Evolutionary conservation across 768 basidiomycete species (phyloP), one percentile per base, ranked within the genome.

Genomic region (Hypsizygus marmoreus): DNA sequence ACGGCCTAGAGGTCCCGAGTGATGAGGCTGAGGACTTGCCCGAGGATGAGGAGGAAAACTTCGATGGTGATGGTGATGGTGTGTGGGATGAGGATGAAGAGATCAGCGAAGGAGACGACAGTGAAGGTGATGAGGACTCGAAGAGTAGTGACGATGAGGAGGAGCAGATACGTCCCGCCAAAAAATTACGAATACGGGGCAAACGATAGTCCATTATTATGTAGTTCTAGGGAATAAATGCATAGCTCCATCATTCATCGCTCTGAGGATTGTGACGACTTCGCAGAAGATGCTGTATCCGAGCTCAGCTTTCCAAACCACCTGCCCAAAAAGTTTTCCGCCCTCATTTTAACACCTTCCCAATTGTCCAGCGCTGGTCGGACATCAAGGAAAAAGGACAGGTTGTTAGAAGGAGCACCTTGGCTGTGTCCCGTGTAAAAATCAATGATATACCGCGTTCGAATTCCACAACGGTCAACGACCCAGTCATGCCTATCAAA

Each of bases 401-500:
- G 67, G 45, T 80, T 77, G 47, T 71, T 74, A 17, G 73, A 65
- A 1, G 72, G 58, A 9, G 79, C 57, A 10, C 65, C 70, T 19
- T 70, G 58, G 34, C 65, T 71, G 25, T 81, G 81, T 13, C 95
- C 95, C 3, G 90, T 88, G 71, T 99, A 99, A 68, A 98, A 99
- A 69, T 99, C 97, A 58, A 99, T 97, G 48, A 99, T 83, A 70
- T 99, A 99, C 40, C 95, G 85, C 62, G 93, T 75, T 46, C 81
- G 83, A 7, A 80, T 81, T 4, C 94, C 95, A 61, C 95, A 97
- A 25, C 95, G 84, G 65, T 97, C 93, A 39, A 99, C 84, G 39
- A 91, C 66, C 97, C 97, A 99, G 65, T 98, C 95, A 55, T 99
- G 97, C 43, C 92, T 76, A 64, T 99, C 97, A 67, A 99, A 99